These are phyloP conservation scores for Diaporthe destruens DNA, from an alignment of 2,329 filamentous ascomycete species.

Conservation along the genomic window DNA sequence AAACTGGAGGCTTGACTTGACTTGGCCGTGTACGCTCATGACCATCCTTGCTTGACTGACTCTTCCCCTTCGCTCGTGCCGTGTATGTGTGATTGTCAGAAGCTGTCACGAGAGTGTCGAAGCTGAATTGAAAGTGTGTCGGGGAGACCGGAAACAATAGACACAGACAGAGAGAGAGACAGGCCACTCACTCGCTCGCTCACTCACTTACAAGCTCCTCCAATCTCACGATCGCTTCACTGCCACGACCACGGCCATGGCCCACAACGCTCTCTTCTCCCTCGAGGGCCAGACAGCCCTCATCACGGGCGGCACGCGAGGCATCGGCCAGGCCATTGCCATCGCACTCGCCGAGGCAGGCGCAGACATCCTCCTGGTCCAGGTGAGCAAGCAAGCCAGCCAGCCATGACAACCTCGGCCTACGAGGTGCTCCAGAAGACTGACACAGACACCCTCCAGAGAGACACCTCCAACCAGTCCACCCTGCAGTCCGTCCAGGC, in stretches of 20 bases:
- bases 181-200: not conserved
- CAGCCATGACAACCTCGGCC: too few relatives aligned
- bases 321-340: constrained; percentile 69
- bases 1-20: not conserved
- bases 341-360: constrained; percentile 70
- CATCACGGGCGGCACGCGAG: constrained; percentile 68
- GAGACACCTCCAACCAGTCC: constrained; percentile 51
- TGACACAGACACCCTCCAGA: constrained; percentile 42
- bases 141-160: not conserved
- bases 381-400: constrained; percentile 59
- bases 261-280: constrained; percentile 59
- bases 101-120: constrained; percentile 2
- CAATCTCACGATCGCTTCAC: constrained; percentile 4
- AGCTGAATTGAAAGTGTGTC: not conserved
- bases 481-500: constrained; percentile 74
- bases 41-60: constrained; percentile 18
- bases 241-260: constrained; percentile 50
- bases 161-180: not conserved
- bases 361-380: constrained; percentile 67
- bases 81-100: constrained; percentile 19
- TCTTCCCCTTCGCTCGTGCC: not conserved
- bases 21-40: not conserved
- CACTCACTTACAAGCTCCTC: not conserved
- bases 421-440: too few relatives aligned
- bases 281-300: constrained; percentile 69